A percentile compares a stretch with the other conserved stretches of the same genome.
Evolutionary conservation across 495 filamentous ascomycete species (phyloP).

Genomic region (Aspergillus kassunensis): DNA sequence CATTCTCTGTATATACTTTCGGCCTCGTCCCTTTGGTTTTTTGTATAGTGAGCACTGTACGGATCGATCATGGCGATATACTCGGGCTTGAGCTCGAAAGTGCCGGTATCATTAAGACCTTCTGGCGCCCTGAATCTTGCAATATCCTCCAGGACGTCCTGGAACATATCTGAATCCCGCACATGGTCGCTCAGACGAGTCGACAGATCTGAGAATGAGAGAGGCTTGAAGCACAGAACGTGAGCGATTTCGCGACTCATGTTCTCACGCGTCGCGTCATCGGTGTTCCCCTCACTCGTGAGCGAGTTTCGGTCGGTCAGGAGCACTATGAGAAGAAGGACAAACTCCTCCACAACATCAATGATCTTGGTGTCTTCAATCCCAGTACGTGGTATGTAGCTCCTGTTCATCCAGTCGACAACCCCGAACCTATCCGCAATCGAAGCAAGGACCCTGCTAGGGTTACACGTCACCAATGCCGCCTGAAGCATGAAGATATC

Average conservation of each 20-base stretch:
- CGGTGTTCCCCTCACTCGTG: conserved; percentile 63
- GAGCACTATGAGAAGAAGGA: conserved; percentile 86
- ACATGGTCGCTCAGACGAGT: conserved; percentile 58
- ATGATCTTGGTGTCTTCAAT: conserved; percentile 83
- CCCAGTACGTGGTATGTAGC: conserved; percentile 63
- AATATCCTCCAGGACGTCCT: conserved; percentile 85
- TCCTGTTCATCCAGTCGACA: conserved; percentile 80
- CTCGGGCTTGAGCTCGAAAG: conserved; percentile 85
- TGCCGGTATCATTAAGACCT: conserved; percentile 85
- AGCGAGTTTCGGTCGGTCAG: conserved; percentile 84
- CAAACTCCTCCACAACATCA: conserved; percentile 92
- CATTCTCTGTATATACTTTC: conserved; percentile 82
- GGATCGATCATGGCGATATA: conserved; percentile 85
- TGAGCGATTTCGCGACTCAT: conserved; percentile 89
- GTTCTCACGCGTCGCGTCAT: conserved; percentile 59
- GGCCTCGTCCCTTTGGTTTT: conserved; percentile 95
- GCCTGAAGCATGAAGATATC: conserved; percentile 95
- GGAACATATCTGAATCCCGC: conserved; percentile 69
- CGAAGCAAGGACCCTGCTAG: conserved; percentile 78
- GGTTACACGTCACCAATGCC: conserved; percentile 80
- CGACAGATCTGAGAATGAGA: conserved; percentile 87
- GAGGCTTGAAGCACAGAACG: conserved; percentile 89
- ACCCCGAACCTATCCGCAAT: conserved; percentile 90
- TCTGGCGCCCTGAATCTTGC: conserved; percentile 85
- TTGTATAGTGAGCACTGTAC: conserved; percentile 89